Base-by-base conservation (phyloP, 83 land plant genomes). In the Diphasiastrum complanatum region DNA sequence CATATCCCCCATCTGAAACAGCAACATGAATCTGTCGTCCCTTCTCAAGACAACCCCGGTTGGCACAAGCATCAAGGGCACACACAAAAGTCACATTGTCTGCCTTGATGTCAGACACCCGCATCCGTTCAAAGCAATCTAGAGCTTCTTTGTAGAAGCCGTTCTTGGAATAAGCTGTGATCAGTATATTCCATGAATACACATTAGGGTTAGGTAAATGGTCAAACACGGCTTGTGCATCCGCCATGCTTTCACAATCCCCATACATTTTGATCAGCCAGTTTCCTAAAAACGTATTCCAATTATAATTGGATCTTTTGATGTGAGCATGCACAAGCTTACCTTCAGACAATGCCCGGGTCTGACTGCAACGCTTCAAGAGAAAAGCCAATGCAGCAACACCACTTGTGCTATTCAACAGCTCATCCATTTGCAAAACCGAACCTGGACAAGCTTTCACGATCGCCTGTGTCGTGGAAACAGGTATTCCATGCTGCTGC, bases 211-310 rank as follows among this genome's bases (percentile, higher is more conserved):
- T 41, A 41, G 45, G 18, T 14, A 41, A 14, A 14, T 14, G 12
- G 45, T 41, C 45, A 41, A 41, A 41, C 12, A 41, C 45, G 12
- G 45, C 45, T 41, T 41, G 45, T 14, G 45, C 45, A 41, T 41
- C 45, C n/a, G 18, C 45, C 45, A 41, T 1, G 18, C 45, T 41
- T 14, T 18, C 45, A 41, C 45, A 41, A 0, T 41, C n/a, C 12
- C n/a, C n/a, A 41, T 41, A 41, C 45, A 41, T 41, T 14, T 41
- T 18, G 18, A 41, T 18, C 12, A 41, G 45, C 12, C n/a, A 41
- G 18, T 41, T 41, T 18, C 45, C 45, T 41, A 41, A 18, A 18
- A 41, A 41, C 12, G n/a, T 18, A 41, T 41, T 41, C n/a, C n/a
- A n/a, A n/a, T n/a, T n/a, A n/a, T n/a, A n/a, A n/a, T n/a, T n/a